Conservation (phyloP, 768 basidiomycete species). For the Wakefieldia striispora region DNA sequence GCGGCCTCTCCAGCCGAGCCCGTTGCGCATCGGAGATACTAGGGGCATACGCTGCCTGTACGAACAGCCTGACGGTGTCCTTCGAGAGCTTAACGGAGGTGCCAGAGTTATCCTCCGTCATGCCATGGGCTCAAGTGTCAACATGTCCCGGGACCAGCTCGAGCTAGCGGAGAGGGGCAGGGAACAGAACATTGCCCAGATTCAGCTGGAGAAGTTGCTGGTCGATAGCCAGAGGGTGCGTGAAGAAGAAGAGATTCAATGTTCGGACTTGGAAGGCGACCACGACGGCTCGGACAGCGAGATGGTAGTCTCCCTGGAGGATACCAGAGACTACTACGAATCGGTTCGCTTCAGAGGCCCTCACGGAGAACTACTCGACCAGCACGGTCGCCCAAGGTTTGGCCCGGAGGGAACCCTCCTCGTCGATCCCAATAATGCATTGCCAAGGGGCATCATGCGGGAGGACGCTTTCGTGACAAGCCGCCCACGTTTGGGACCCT, state of each 20-base stretch:
- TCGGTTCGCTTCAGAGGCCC: slow-evolving; percentile 15
- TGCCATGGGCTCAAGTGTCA: slow-evolving; percentile 18
- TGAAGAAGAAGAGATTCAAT: not conserved
- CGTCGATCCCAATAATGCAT: slow-evolving; percentile 2
- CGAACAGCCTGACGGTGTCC: not conserved
- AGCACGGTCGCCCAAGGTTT: slow-evolving; percentile 15
- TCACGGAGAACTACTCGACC: slow-evolving; percentile 19
- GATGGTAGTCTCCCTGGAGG: not conserved
- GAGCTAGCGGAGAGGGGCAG: slow-evolving; percentile 14
- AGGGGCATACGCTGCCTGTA: slow-evolving; percentile 24
- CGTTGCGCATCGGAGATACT: slow-evolving; percentile 26
- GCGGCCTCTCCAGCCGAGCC: slow-evolving; percentile 28
- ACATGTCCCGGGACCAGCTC: slow-evolving; percentile 27
- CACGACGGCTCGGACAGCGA: slow-evolving; percentile 22
- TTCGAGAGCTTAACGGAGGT: slow-evolving; percentile 13
- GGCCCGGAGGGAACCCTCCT: slow-evolving; percentile 25
- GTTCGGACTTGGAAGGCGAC: slow-evolving; percentile 13
- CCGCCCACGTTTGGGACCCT: slow-evolving; percentile 17
- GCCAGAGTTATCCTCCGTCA: slow-evolving; percentile 22
- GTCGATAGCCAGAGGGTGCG: not conserved
- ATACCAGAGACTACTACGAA: not conserved
- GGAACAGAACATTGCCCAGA: slow-evolving; percentile 5
- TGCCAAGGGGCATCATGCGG: slow-evolving; percentile 2
- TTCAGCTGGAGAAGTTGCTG: slow-evolving; percentile 15
- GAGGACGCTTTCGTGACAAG: not conserved